Evolutionary conservation across 176 grass and related monocot species (phyloP).

Genomic region (Neostapfia colusana): DNA sequence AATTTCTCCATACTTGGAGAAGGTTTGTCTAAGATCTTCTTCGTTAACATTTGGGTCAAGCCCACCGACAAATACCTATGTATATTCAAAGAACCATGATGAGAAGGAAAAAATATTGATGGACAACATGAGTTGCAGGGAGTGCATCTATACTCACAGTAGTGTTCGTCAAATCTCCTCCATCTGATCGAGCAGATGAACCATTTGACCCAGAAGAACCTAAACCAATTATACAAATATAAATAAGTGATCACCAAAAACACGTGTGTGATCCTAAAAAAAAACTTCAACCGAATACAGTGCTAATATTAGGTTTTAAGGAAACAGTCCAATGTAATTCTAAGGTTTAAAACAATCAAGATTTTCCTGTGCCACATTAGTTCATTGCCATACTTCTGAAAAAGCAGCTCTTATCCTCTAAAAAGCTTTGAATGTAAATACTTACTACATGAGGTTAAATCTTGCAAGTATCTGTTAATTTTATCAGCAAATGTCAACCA

Average conservation of each 20-base stretch:
- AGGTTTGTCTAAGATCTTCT: constrained; percentile 80
- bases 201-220: constrained; percentile 74
- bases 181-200: constrained; percentile 57
- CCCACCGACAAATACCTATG: constrained; percentile 95
- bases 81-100: constrained; percentile 20
- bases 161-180: constrained; percentile 88
- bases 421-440: not conserved
- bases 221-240: constrained; percentile 33
- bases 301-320: constrained; percentile 18
- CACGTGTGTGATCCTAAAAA: not conserved
- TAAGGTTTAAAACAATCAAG: constrained; percentile 12
- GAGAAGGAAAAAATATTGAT: constrained; percentile 16
- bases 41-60: constrained; percentile 86
- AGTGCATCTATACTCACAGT: constrained; percentile 59
- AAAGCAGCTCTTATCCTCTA: not conserved
- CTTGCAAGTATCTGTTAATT: not conserved
- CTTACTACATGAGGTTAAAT: not conserved
- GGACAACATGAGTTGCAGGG: constrained; percentile 7
- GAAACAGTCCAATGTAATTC: not conserved
- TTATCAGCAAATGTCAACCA: constrained; percentile 4
- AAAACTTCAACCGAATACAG: not conserved
- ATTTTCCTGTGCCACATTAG: not conserved
- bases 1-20: constrained; percentile 86
- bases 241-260: constrained; percentile 7
- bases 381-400: too few species aligned